These are phyloP conservation scores for Calonectria leucothoes DNA, from an alignment of 2,329 filamentous ascomycete genomes.

Conservation along the genomic window DNA sequence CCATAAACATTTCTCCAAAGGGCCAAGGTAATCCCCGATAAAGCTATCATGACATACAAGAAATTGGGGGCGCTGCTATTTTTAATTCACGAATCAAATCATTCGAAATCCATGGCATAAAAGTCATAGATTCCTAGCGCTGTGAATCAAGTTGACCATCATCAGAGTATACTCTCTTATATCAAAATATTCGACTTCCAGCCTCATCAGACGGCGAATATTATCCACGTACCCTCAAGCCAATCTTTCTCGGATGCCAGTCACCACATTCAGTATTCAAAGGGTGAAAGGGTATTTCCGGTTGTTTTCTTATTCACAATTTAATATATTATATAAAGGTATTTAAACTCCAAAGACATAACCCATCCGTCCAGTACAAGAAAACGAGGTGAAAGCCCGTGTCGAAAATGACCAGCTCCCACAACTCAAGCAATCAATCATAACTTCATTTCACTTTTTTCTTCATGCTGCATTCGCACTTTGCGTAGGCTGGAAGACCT, in stretches of 20 bases:
- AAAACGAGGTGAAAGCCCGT: not conserved
- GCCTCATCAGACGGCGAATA: not conserved
- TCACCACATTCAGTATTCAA: not conserved
- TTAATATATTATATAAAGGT: not conserved
- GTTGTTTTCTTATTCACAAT: not conserved
- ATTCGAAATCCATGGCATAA: no score
- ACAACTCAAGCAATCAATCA: not conserved
- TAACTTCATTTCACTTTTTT: not conserved
- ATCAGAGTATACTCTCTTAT: not conserved
- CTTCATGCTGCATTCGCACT: slow-evolving; percentile 63
- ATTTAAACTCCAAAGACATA: not conserved
- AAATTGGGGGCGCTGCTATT: no score
- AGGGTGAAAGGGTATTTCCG: not conserved
- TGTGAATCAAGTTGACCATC: not conserved
- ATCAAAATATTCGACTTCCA: not conserved
- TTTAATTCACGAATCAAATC: no score
- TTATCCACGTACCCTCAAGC: not conserved
- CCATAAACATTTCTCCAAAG: no score
- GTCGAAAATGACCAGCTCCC: no score
- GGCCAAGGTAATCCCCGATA: no score
- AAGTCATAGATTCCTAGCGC: not conserved
- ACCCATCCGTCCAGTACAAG: not conserved
- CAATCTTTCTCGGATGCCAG: not conserved
- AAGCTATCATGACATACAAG: no score
- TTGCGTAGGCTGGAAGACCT: slow-evolving; percentile 80